Evolutionary conservation across 1,139 yeast species (phyloP).

Genomic region (Suhomyces terraborum): DNA sequence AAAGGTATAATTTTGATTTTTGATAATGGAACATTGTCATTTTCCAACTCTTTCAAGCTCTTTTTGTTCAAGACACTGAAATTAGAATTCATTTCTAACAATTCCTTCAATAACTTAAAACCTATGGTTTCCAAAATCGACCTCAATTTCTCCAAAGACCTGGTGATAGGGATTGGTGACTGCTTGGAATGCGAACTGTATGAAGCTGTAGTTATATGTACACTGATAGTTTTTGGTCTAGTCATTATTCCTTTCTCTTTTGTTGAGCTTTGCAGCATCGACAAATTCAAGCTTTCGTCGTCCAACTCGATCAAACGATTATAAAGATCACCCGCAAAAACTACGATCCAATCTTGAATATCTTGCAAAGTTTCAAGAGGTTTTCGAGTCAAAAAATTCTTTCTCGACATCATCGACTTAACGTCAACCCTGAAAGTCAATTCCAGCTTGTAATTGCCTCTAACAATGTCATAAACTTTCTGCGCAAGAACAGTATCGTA

Average conservation of each 20-base stretch:
- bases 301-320: slow-evolving; percentile 73
- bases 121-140: slow-evolving; percentile 31
- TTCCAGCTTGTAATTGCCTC: slow-evolving; percentile 61
- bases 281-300: slow-evolving; percentile 56
- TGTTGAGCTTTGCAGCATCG: slow-evolving; percentile 26
- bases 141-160: slow-evolving; percentile 43
- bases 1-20: slow-evolving; percentile 48
- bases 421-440: slow-evolving; percentile 61
- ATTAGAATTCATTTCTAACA: slow-evolving; percentile 29
- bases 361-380: slow-evolving; percentile 59
- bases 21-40: slow-evolving; percentile 16
- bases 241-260: slow-evolving; percentile 31
- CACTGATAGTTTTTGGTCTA: slow-evolving; percentile 55
- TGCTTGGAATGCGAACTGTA: slow-evolving; percentile 46
- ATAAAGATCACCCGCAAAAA: slow-evolving; percentile 77
- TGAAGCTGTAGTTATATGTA: slow-evolving; percentile 33
- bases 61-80: slow-evolving; percentile 35
- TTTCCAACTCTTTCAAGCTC: slow-evolving; percentile 40
- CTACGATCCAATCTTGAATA: slow-evolving; percentile 76
- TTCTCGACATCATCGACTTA: slow-evolving; percentile 87
- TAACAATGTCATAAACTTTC: slow-evolving; percentile 57
- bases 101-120: slow-evolving; percentile 34
- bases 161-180: slow-evolving; percentile 41
- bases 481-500: slow-evolving; percentile 46
- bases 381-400: slow-evolving; percentile 62